Base-by-base conservation (phyloP, 768 basidiomycete genomes). In the Kwoniella bestiolae region DNA sequence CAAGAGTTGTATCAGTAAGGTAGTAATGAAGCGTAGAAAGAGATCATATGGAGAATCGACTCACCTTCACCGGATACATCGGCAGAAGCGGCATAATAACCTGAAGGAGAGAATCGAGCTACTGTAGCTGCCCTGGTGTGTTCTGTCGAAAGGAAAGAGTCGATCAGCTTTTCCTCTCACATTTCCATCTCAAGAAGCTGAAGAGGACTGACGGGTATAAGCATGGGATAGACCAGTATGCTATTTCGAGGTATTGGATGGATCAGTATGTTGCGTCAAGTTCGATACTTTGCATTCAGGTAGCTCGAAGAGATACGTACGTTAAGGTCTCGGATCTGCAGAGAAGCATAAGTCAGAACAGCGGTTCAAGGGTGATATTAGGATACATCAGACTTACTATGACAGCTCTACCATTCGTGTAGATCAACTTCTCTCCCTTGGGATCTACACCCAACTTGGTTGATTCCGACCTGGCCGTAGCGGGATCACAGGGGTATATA, bases 41-140 rank as follows among this genome's bases (percentile, higher is more conserved):
- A 11, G 34, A 56, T 29, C 8, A 26, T 6, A 18, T 52, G 35
- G 52, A 51, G 7, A 12, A 21, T 31, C 3, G 16, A 64, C 85
- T 61, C 68, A 91, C 92, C 92, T 60, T 87, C 91, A 44, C 94
- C 94, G 31, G 84, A 83, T 3, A 85, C 82, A 78, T 98, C 94
- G 25, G 87, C 95, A 31, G 92, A 95, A 3, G 95, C 94, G 76
- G 91, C 93, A 82, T 97, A 98, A 82, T 89, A 96, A 28, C 95
- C 94, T 1, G 92, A 91, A 0, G 94, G 94, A 2, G 93, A 93
- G 73, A 96, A 86, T 38, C 91, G 87, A 14, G 95, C 94, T 18
- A 94, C 91, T 1, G 91, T 94, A 6, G 92, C 86, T 60, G 89
- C 88, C 70, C 92, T 88, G 3, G 88, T 86, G 81, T 96, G 94